Percentiles rank a stretch among this genome's conserved stretches.
Conservation (phyloP, 768 basidiomycete genomes). For the Panus rudis region DNA sequence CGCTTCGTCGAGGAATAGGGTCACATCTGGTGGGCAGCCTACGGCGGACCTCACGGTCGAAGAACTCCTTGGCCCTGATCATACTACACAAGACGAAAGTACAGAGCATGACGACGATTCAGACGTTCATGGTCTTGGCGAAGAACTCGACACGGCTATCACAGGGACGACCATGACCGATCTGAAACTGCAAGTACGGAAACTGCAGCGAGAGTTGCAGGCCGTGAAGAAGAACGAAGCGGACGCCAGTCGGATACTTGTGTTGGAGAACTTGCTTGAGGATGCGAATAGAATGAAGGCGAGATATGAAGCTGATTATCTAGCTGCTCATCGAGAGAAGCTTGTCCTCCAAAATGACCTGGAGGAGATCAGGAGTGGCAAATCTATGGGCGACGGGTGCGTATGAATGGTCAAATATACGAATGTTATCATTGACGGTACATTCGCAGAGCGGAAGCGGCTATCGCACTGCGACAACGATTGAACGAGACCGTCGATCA, state of each 20-base stretch:
- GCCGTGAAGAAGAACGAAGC: conserved; percentile 66
- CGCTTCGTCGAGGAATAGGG: conserved; percentile 19
- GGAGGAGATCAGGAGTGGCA: conserved; percentile 88
- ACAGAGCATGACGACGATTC: conserved; percentile 32
- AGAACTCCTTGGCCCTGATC: conserved; percentile 31
- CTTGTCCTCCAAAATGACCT: conserved; percentile 72
- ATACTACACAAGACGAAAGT: conserved; percentile 20
- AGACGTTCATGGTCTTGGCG: conserved; percentile 59
- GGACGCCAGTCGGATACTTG: conserved; percentile 68
- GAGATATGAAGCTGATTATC: conserved; percentile 83
- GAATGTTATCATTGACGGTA: no score
- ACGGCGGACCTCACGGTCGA: conserved; percentile 33
- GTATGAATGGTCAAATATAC: conserved; percentile 25
- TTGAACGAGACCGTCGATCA: conserved; percentile 84
- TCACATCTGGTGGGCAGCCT: conserved; percentile 3
- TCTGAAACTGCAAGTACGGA: conserved; percentile 80
- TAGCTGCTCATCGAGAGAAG: conserved; percentile 77
- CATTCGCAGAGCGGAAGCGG: conserved; percentile 65
- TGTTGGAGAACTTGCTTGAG: conserved; percentile 87
- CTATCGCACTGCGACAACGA: conserved; percentile 81
- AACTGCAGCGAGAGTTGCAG: conserved; percentile 75
- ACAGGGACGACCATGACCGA: conserved; percentile 86
- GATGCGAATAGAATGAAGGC: conserved; percentile 89
- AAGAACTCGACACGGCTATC: conserved; percentile 84
- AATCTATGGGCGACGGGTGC: conserved; percentile 75